A percentile compares a stretch with the other conserved stretches of the same genome.
These are phyloP conservation scores for Clarireedia sp. DNA, from an alignment of 2,329 filamentous ascomycete species.

Conservation along the genomic window DNA sequence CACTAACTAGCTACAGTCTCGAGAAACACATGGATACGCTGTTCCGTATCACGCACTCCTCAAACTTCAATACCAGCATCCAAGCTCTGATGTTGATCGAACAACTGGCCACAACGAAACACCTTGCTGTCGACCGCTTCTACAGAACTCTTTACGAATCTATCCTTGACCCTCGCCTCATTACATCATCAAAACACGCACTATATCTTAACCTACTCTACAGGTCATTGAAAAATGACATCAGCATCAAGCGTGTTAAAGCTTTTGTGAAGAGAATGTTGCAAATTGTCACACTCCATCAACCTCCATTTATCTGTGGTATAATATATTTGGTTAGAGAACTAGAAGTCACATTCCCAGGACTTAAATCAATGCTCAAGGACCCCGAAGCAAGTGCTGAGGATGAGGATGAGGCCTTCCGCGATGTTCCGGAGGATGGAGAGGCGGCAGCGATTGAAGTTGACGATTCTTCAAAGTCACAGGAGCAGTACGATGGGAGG, in stretches of 20 bases:
- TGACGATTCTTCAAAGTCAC: constrained; percentile 8
- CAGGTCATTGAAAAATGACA: constrained; percentile 77
- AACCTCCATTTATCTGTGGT: constrained; percentile 86
- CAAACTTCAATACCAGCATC: constrained; percentile 97
- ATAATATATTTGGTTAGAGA: constrained; percentile 85
- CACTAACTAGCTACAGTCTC: constrained; percentile 43
- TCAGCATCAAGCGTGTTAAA: constrained; percentile 87
- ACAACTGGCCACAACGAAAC: constrained; percentile 74
- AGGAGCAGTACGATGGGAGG: constrained; percentile 64
- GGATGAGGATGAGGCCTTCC: constrained; percentile 48
- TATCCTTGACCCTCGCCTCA: constrained; percentile 77
- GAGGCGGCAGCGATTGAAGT: constrained; percentile 23
- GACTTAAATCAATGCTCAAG: constrained; percentile 68
- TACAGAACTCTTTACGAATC: constrained; percentile 96
- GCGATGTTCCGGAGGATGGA: constrained; percentile 54
- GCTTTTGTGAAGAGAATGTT: constrained; percentile 92
- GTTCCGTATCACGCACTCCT: constrained; percentile 92
- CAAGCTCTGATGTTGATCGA: constrained; percentile 94
- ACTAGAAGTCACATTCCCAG: constrained; percentile 70
- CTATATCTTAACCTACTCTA: constrained; percentile 91
- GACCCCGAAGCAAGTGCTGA: constrained; percentile 72
- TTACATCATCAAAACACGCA: constrained; percentile 88
- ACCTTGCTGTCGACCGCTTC: constrained; percentile 79
- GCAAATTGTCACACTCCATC: constrained; percentile 79
- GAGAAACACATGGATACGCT: constrained; percentile 88